phyloP scores from a whole-genome alignment of 1,139 yeast genomes.

The Suhomyces maxii region DNA sequence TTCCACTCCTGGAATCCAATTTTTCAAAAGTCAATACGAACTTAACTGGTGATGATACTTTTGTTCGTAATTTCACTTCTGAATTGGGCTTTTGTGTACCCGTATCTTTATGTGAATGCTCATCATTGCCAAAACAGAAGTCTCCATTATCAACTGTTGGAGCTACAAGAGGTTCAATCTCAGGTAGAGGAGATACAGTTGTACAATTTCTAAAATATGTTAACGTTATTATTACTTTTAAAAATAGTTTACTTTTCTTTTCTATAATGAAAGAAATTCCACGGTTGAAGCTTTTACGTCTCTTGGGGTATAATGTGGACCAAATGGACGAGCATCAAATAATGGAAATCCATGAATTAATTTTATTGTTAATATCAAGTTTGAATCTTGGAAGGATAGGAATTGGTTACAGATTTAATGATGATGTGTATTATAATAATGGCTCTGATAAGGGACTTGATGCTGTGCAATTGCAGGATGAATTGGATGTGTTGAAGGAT shows the following conservation, averaged over 20 bases:
- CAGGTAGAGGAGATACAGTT: neutral
- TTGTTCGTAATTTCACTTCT: slow-evolving; percentile 14
- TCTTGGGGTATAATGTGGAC: slow-evolving; percentile 25
- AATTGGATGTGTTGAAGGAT: slow-evolving; percentile 24
- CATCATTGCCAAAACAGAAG: neutral
- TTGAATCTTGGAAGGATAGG: slow-evolving; percentile 32
- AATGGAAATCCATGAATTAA: slow-evolving; percentile 16
- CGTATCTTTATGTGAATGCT: slow-evolving; percentile 11
- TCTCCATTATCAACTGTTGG: neutral
- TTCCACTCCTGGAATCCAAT: slow-evolving; percentile 14
- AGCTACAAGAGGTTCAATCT: neutral
- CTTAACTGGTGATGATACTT: slow-evolving; percentile 11
- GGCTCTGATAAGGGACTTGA: slow-evolving; percentile 10
- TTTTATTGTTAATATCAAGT: slow-evolving; percentile 25
- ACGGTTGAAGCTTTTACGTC: slow-evolving; percentile 20
- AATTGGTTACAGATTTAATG: slow-evolving; percentile 26
- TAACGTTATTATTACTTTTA: slow-evolving; percentile 28
- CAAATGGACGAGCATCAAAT: slow-evolving; percentile 11
- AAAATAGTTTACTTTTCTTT: slow-evolving; percentile 29
- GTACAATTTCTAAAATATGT: slow-evolving; percentile 23
- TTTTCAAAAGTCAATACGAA: slow-evolving; percentile 4
- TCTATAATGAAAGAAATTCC: slow-evolving; percentile 27
- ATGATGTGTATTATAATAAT: slow-evolving; percentile 25
- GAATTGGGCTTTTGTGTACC: slow-evolving; percentile 28
- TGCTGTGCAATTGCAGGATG: slow-evolving; percentile 14